These are phyloP conservation scores for Daedaleopsis nitida DNA, from an alignment of 768 basidiomycete genomes.

Conservation along the genomic window DNA sequence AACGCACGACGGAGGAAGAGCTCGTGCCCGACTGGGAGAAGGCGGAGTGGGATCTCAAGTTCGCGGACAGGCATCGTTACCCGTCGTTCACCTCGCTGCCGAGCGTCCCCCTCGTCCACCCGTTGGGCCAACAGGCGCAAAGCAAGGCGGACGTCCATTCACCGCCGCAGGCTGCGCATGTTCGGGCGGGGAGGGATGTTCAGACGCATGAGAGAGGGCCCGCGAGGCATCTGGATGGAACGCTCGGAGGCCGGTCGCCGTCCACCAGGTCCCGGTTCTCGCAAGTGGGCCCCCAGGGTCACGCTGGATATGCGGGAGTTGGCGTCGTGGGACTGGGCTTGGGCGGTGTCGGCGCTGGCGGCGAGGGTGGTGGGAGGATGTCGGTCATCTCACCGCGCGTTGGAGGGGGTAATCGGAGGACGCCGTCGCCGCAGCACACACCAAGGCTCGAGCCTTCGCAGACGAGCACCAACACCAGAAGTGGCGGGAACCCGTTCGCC, in stretches of 20 bases:
- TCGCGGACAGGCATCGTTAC: slow-evolving; percentile 29
- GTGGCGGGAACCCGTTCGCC: slow-evolving; percentile 10
- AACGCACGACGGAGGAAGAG: slow-evolving; percentile 45
- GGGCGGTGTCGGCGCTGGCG: slow-evolving; percentile 1
- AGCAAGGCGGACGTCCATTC: neutral
- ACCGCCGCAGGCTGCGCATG: neutral
- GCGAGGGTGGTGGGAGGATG: neutral
- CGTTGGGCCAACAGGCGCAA: neutral
- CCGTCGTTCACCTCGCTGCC: slow-evolving; percentile 32
- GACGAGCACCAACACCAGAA: neutral
- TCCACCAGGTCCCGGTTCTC: neutral
- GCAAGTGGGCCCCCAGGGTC: neutral
- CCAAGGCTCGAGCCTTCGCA: neutral
- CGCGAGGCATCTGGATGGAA: neutral
- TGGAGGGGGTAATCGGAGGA: neutral
- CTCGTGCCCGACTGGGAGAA: slow-evolving; percentile 67
- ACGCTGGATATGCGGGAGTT: neutral
- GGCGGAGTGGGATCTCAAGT: slow-evolving; percentile 54
- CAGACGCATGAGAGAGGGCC: neutral
- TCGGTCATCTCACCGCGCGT: neutral
- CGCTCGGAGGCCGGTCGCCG: neutral
- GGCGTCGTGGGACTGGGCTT: slow-evolving; percentile 7
- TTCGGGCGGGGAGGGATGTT: slow-evolving; percentile 4
- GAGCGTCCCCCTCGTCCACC: slow-evolving; percentile 4
- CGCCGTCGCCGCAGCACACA: neutral